Evolutionary conservation across 495 filamentous ascomycete genomes (phyloP).

Genomic region (Terfezia claveryi): DNA sequence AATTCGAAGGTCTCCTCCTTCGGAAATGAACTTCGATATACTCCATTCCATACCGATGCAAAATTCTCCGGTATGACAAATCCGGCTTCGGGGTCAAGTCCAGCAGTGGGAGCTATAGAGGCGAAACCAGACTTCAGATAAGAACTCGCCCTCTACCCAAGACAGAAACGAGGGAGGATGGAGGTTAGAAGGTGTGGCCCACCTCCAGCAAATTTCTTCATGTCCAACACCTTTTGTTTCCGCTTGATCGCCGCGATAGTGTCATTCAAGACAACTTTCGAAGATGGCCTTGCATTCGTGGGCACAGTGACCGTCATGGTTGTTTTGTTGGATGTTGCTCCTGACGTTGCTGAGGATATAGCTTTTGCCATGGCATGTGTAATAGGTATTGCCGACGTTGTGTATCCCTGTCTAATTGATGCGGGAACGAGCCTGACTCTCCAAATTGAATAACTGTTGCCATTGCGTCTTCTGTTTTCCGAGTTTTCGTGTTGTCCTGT

Average conservation of each 20-base stretch:
- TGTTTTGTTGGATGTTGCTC: no score
- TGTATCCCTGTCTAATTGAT: neutral
- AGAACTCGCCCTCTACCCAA: neutral
- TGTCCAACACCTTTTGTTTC: neutral
- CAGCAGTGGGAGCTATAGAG: neutral
- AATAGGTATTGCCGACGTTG: no score
- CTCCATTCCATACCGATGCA: constrained; percentile 36
- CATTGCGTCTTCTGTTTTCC: neutral
- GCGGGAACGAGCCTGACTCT: neutral
- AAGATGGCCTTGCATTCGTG: neutral
- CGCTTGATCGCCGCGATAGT: neutral
- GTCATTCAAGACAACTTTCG: neutral
- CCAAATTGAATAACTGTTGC: neutral
- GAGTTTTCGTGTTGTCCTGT: neutral
- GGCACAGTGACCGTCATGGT: neutral
- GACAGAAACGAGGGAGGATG: neutral
- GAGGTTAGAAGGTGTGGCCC: neutral
- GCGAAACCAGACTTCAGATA: neutral
- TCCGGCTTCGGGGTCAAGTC: neutral
- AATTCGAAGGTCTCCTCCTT: constrained; percentile 38
- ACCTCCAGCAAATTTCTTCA: neutral
- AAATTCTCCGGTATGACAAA: constrained; percentile 35
- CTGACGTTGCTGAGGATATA: no score
- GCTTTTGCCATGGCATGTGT: no score
- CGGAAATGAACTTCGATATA: constrained; percentile 65